Conservation (phyloP, 441 rosid species). For the Brassica balearica region DNA sequence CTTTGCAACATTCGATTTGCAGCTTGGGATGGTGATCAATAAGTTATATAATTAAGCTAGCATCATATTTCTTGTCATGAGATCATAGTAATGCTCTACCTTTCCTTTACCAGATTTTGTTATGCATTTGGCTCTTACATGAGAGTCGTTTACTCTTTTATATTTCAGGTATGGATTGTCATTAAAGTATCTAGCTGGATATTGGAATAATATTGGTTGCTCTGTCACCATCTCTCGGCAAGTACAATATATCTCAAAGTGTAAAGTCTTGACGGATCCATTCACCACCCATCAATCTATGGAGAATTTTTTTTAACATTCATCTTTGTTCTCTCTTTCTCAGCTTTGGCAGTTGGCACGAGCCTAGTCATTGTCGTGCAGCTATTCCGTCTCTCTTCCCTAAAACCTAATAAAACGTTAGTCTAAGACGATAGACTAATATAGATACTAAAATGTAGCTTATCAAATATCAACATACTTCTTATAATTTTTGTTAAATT, state of each 20-base stretch:
- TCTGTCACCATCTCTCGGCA: slow-evolving; percentile 75
- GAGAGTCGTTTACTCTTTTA: slow-evolving; percentile 10
- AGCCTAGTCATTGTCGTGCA: too few species aligned
- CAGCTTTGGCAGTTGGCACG: slow-evolving; percentile 57
- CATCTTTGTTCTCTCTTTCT: slow-evolving; percentile 20
- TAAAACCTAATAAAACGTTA: too few species aligned
- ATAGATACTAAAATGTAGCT: too few species aligned
- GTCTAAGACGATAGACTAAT: too few species aligned
- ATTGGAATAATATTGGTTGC: slow-evolving; percentile 67
- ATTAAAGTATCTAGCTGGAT: slow-evolving; percentile 83
- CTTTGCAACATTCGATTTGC: neutral
- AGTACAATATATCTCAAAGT: slow-evolving; percentile 50
- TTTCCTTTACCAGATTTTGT: neutral
- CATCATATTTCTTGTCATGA: neutral
- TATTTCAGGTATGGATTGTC: slow-evolving; percentile 74
- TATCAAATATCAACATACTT: too few species aligned
- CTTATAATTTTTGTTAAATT: too few species aligned
- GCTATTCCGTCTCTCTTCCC: too few species aligned
- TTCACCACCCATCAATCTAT: neutral
- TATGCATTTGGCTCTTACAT: neutral
- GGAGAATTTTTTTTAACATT: neutral
- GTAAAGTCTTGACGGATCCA: neutral
- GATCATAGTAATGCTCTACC: slow-evolving; percentile 1
- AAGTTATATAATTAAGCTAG: neutral
- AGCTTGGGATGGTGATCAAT: slow-evolving; percentile 1